Percentiles rank a stretch among this genome's conserved stretches.
Conservation (phyloP, 768 basidiomycete species). For the Fibroporia radiculosa region DNA sequence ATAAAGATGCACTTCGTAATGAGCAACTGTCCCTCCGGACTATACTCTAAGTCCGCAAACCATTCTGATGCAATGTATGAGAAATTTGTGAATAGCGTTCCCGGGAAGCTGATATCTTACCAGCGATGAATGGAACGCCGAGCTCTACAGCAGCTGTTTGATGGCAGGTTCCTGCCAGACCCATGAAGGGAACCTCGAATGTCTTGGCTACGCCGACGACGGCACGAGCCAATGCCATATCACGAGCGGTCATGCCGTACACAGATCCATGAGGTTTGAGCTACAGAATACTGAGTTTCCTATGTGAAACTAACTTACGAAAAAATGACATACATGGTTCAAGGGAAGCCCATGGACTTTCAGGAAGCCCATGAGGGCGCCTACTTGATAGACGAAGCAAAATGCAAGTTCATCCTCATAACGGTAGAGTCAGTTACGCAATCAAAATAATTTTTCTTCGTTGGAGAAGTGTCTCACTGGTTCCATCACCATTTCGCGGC, state of each 20-base stretch:
- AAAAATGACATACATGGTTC: conserved; percentile 40
- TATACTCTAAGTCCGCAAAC: conserved; percentile 63
- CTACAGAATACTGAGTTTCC: too few relatives aligned
- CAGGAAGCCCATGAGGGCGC: conserved; percentile 55
- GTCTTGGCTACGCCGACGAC: conserved; percentile 45
- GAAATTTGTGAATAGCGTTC: too few relatives aligned
- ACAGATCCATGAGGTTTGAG: conserved; percentile 57
- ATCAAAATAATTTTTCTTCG: not conserved
- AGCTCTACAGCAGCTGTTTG: conserved; percentile 46
- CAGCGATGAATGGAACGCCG: conserved; percentile 55
- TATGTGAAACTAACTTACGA: not conserved
- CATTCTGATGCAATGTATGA: conserved; percentile 37
- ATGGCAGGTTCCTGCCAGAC: conserved; percentile 57
- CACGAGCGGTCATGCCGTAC: conserved; percentile 52
- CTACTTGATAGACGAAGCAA: conserved; percentile 61
- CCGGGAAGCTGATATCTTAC: too few relatives aligned
- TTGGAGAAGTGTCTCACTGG: conserved; percentile 30
- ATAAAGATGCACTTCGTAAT: conserved; percentile 42
- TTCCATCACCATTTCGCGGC: conserved; percentile 55
- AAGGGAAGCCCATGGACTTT: conserved; percentile 41
- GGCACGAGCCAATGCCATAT: conserved; percentile 46
- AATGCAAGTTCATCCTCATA: conserved; percentile 44
- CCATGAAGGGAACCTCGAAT: conserved; percentile 52
- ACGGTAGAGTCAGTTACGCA: too few relatives aligned
- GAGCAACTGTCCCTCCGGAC: conserved; percentile 44